phyloP scores from a whole-genome alignment of 495 filamentous ascomycete species.

The Jackrogersella minutella region DNA sequence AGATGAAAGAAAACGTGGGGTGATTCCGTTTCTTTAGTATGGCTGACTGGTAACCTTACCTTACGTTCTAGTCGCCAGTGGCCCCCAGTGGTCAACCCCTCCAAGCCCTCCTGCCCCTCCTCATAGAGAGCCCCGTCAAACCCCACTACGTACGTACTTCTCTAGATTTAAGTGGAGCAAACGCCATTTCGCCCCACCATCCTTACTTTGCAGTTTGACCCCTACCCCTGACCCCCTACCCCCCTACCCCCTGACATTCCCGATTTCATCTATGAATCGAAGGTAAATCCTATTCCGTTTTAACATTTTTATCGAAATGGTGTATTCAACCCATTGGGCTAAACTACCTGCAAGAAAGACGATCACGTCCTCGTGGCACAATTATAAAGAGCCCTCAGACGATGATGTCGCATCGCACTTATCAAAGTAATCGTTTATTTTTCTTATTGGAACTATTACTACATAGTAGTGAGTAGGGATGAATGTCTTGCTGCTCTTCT shows the following conservation, averaged over 20 bases:
- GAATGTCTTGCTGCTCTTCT: too few relatives aligned
- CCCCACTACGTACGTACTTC: too few relatives aligned
- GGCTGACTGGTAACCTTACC: too few relatives aligned
- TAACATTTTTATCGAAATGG: conserved; percentile 9
- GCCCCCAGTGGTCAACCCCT: not conserved
- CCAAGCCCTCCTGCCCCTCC: not conserved
- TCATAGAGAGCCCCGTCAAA: not conserved
- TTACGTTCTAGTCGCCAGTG: not conserved
- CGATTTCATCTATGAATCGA: conserved; percentile 6
- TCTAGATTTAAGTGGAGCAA: not conserved
- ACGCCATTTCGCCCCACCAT: not conserved
- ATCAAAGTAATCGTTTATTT: conserved; percentile 1
- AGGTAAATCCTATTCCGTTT: conserved; percentile 8
- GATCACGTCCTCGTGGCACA: conserved; percentile 36
- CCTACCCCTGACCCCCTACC: not conserved
- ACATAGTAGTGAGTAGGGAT: too few relatives aligned
- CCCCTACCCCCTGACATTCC: conserved; percentile 20
- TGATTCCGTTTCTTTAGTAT: conserved; percentile 8
- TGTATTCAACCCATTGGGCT: conserved; percentile 11
- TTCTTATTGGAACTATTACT: not conserved
- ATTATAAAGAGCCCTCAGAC: not conserved
- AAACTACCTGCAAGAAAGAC: conserved; percentile 18
- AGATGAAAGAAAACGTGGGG: conserved; percentile 22
- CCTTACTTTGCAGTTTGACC: not conserved
- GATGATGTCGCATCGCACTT: conserved; percentile 12